Percentiles rank a stretch among this genome's conserved stretches.
Conservation (phyloP, 805 yeast genomes). For the Zygosaccharomyces lentus region DNA sequence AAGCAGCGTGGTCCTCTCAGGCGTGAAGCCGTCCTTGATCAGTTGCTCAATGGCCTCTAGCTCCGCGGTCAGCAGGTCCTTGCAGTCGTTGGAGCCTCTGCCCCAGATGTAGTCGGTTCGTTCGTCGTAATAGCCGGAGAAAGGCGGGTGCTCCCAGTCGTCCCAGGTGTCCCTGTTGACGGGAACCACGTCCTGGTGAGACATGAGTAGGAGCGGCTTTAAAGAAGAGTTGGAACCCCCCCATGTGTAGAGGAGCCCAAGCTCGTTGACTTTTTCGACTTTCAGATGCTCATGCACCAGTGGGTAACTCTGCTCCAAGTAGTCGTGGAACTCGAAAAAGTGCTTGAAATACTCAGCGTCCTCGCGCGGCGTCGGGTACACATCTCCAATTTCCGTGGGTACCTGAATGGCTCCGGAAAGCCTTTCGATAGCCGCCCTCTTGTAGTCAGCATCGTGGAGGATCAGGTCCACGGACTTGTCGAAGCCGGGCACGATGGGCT, state of each 20-base stretch:
- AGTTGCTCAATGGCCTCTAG: constrained; percentile 56
- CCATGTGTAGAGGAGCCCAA: constrained; percentile 62
- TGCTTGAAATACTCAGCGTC: constrained; percentile 39
- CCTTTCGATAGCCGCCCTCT: constrained; percentile 38
- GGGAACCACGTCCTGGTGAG: constrained; percentile 82
- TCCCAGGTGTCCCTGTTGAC: constrained; percentile 52
- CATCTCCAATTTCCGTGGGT: constrained; percentile 58
- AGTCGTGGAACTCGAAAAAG: constrained; percentile 47
- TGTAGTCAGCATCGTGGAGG: constrained; percentile 33
- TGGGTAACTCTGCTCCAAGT: constrained; percentile 54
- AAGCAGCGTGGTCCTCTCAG: constrained; percentile 54
- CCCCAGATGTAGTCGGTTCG: constrained; percentile 46
- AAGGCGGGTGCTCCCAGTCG: constrained; percentile 66
- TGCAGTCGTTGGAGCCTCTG: constrained; percentile 71
- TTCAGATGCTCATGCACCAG: constrained; percentile 44
- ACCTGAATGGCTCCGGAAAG: constrained; percentile 53
- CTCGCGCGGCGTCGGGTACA: constrained; percentile 41
- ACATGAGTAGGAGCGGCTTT: constrained; percentile 66
- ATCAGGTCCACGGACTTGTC: constrained; percentile 13
- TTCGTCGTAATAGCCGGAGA: constrained; percentile 49
- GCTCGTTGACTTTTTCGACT: constrained; percentile 53
- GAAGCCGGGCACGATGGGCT: constrained; percentile 4
- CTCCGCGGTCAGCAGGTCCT: constrained; percentile 58
- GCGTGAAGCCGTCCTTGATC: constrained; percentile 43
- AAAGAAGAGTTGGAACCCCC: constrained; percentile 47